These are phyloP conservation scores for Physcomitrellopsis africana DNA, from an alignment of 225 moss, liverwort and hornwort genomes.

Conservation along the genomic window DNA sequence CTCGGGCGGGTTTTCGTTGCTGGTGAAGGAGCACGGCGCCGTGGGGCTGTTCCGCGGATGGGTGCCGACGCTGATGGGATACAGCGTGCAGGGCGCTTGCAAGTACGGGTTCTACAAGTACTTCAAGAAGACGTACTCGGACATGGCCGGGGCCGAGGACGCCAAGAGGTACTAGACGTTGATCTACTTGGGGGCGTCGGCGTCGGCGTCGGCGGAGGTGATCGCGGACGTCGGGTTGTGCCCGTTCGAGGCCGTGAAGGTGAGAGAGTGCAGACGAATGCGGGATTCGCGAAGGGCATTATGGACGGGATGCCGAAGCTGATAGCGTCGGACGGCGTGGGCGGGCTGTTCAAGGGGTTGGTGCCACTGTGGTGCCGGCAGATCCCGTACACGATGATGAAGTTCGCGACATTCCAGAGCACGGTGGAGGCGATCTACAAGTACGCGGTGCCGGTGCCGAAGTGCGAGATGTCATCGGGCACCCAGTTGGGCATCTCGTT, in stretches of 20 bases:
- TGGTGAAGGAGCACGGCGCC: slow-evolving; percentile 45
- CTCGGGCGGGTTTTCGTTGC: neutral
- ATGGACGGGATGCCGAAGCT: slow-evolving; percentile 34
- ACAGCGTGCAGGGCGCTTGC: slow-evolving; percentile 72
- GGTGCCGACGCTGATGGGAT: slow-evolving; percentile 59
- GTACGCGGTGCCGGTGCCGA: slow-evolving; percentile 48
- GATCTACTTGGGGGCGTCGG: slow-evolving; percentile 32
- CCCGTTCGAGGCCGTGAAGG: slow-evolving; percentile 6
- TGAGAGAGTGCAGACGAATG: slow-evolving; percentile 27
- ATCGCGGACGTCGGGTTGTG: slow-evolving; percentile 40
- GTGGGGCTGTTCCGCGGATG: slow-evolving; percentile 42
- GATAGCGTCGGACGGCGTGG: slow-evolving; percentile 33
- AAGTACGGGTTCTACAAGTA: slow-evolving; percentile 80
- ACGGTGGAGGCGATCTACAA: slow-evolving; percentile 60
- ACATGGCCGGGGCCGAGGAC: slow-evolving; percentile 26
- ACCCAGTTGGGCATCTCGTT: slow-evolving; percentile 53
- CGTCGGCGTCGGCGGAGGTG: slow-evolving; percentile 34
- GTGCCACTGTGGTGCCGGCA: slow-evolving; percentile 73
- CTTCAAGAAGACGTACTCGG: slow-evolving; percentile 71
- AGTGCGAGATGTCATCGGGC: slow-evolving; percentile 37
- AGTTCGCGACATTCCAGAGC: slow-evolving; percentile 80
- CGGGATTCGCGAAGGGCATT: slow-evolving; percentile 35
- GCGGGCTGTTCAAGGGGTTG: slow-evolving; percentile 50
- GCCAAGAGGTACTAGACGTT: slow-evolving; percentile 37
- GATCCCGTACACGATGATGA: slow-evolving; percentile 90